These are phyloP conservation scores for Ophiocytium majus DNA, from an alignment of 352 stramenopile species.

Conservation along the genomic window DNA sequence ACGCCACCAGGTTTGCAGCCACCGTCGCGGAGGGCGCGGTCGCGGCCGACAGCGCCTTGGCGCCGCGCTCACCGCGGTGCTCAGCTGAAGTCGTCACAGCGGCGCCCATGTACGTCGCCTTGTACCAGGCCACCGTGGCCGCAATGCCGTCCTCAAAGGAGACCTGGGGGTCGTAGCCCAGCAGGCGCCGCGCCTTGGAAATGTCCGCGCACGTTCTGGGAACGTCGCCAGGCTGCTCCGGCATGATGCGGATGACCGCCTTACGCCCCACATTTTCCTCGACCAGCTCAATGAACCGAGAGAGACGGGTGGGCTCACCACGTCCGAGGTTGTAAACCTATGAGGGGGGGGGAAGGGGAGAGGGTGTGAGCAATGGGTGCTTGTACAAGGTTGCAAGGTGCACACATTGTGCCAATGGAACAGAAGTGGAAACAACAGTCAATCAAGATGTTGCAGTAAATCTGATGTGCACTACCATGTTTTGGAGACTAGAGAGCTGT, in stretches of 20 bases:
- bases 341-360: too few relatives aligned
- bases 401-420: too few relatives aligned
- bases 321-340: constrained; percentile 94
- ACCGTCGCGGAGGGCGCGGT: neutral
- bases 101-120: neutral
- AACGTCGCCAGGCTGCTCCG: constrained; percentile 92
- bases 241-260: constrained; percentile 85
- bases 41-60: too few relatives aligned
- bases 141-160: constrained; percentile 84
- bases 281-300: constrained; percentile 90
- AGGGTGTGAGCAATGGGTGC: too few relatives aligned
- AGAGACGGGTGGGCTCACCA: constrained; percentile 80
- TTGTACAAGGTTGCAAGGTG: too few relatives aligned
- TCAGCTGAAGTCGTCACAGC: neutral
- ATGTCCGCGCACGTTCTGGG: constrained; percentile 91
- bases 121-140: constrained; percentile 89
- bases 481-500: too few relatives aligned
- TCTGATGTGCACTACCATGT: too few relatives aligned
- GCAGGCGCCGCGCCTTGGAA: constrained; percentile 82
- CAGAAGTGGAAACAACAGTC: too few relatives aligned
- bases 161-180: constrained; percentile 91
- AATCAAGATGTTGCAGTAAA: constrained; percentile 22
- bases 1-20: neutral
- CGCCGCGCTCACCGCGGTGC: too few relatives aligned
- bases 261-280: constrained; percentile 86